Evolutionary conservation across 2,329 filamentous ascomycete species (phyloP).

Genomic region (Blastomyces gilchristii): DNA sequence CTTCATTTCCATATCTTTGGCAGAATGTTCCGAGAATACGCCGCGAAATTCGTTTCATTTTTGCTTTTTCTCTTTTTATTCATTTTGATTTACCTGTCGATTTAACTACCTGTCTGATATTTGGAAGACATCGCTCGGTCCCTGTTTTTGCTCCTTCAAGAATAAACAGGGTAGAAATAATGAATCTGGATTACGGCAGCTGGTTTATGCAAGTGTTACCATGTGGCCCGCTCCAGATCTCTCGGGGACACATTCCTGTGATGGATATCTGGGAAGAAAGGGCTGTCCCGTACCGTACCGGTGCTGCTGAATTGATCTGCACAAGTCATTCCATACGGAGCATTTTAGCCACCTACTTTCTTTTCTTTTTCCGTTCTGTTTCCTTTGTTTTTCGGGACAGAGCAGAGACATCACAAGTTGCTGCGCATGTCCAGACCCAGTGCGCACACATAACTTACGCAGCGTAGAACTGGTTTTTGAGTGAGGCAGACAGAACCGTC

Average conservation of each 20-base stretch:
- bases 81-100: neutral
- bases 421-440: neutral
- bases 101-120: neutral
- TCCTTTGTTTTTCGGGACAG: neutral
- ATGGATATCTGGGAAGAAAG: neutral
- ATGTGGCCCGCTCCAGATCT: conserved; percentile 3
- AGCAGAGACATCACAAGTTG: neutral
- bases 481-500: neutral
- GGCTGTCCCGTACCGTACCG: neutral
- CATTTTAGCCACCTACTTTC: neutral
- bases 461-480: neutral
- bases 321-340: neutral
- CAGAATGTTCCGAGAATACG: too few relatives aligned
- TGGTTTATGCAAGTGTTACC: conserved; percentile 3
- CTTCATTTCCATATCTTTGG: too few relatives aligned
- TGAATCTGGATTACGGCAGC: neutral
- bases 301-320: neutral
- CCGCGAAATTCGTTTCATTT: neutral
- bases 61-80: neutral
- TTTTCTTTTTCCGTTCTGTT: neutral
- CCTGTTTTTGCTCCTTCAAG: neutral
- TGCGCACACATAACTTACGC: neutral
- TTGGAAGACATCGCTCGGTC: neutral
- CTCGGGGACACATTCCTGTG: neutral
- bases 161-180: neutral